phyloP scores from a whole-genome alignment of 73 alveolate genomes.

The Symbiodinium natans region DNA sequence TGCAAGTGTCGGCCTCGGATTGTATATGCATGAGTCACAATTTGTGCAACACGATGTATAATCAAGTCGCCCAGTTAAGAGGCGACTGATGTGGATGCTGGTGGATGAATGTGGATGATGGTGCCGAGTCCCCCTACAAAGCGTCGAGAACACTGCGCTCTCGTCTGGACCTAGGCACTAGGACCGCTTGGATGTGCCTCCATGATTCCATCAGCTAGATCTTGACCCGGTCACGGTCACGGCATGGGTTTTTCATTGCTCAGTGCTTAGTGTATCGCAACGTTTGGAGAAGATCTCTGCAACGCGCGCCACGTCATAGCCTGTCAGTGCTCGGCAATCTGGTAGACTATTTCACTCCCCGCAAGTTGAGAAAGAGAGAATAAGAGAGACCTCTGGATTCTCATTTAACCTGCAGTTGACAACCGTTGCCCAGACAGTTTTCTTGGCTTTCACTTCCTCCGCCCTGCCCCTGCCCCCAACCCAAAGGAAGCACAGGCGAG shows the following conservation, averaged over 20 bases:
- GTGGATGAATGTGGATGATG: too few species aligned
- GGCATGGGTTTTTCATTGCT: background rate
- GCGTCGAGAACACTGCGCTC: constrained; percentile 57
- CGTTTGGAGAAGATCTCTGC: constrained; percentile 59
- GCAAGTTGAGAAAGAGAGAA: background rate
- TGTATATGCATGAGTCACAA: background rate
- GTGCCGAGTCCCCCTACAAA: background rate
- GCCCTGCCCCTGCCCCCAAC: too few species aligned
- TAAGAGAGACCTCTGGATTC: too few species aligned
- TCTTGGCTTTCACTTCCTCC: too few species aligned
- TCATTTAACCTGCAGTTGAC: too few species aligned
- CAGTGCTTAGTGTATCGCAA: background rate
- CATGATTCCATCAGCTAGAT: background rate
- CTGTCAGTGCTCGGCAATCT: background rate
- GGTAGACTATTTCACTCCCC: background rate
- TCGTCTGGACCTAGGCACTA: constrained; percentile 51
- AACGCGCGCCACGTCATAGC: constrained; percentile 61
- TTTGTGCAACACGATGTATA: background rate
- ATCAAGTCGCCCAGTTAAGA: too few species aligned
- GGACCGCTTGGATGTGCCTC: background rate
- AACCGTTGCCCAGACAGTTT: too few species aligned
- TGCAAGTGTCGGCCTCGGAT: constrained; percentile 62
- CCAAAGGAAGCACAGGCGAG: too few species aligned
- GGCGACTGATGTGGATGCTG: too few species aligned
- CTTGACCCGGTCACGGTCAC: background rate